Conservation (phyloP, 2,329 filamentous ascomycete species). For the Fusarium tricinctum region DNA sequence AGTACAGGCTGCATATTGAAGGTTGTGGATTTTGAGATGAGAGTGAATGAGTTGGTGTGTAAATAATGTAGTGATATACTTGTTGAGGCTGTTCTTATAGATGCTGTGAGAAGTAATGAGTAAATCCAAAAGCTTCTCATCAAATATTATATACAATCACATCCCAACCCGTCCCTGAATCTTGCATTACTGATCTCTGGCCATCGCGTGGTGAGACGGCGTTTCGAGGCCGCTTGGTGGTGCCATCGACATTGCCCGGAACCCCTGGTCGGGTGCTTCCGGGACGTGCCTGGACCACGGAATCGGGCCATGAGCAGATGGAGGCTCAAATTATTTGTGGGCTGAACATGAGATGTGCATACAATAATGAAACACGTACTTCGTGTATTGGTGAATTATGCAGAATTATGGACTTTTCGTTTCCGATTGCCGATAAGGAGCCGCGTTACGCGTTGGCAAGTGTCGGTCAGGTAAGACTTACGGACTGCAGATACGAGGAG, state of each 20-base stretch:
- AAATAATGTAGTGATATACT: not conserved
- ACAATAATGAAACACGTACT: conserved; percentile 7
- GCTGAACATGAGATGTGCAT: conserved; percentile 5
- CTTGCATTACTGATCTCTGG: conserved; percentile 14
- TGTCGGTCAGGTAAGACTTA: not conserved
- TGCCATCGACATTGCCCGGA: conserved; percentile 26
- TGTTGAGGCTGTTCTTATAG: not conserved
- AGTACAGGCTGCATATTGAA: conserved; percentile 41
- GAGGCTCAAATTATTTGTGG: conserved; percentile 12
- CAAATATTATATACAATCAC: conserved; percentile 23
- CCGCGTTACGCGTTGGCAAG: conserved; percentile 5
- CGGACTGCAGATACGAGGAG: not conserved
- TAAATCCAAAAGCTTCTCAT: no score
- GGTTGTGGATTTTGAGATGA: not conserved
- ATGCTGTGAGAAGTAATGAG: conserved; percentile 2
- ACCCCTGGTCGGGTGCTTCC: conserved; percentile 35
- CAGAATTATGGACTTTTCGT: not conserved
- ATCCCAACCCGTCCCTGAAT: not conserved
- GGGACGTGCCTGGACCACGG: conserved; percentile 21
- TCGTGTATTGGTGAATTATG: not conserved
- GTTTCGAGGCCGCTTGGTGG: conserved; percentile 38
- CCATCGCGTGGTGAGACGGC: conserved; percentile 30
- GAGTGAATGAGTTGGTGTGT: not conserved
- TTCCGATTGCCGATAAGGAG: not conserved
- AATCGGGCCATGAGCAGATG: conserved; percentile 26